A percentile compares a stretch with the other conserved stretches of the same genome.
Conservation (phyloP, 371 early-diverging fungal genomes). For the Circinella umbellata region DNA sequence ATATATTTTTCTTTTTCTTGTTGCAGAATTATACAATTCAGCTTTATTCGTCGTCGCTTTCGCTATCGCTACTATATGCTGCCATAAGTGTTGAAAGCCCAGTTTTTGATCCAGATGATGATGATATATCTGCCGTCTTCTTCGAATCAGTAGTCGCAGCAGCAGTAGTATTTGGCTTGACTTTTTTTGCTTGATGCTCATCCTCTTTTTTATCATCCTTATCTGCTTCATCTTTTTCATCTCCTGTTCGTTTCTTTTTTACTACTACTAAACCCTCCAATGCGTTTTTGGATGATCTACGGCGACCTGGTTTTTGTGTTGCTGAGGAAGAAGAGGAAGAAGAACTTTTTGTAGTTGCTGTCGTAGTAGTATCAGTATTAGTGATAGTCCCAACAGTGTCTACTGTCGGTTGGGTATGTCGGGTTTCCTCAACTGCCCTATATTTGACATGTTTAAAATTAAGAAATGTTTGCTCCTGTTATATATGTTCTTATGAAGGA, state of each 20-base stretch:
- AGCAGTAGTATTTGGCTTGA: constrained; percentile 11
- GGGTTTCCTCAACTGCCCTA: constrained; percentile 30
- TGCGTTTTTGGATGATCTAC: constrained; percentile 22
- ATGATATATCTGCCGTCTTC: constrained; percentile 2
- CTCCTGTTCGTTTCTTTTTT: constrained; percentile 31
- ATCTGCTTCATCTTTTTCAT: constrained; percentile 14
- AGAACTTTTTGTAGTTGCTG: not conserved
- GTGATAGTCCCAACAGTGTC: not conserved
- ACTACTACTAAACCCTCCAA: constrained; percentile 36
- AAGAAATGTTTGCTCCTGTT: too few species aligned
- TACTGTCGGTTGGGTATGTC: not conserved
- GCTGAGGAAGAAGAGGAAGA: not conserved
- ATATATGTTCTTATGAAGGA: not conserved
- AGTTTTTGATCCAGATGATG: not conserved
- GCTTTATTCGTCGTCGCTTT: constrained; percentile 25
- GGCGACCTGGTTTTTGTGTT: not conserved
- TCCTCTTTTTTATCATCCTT: constrained; percentile 14
- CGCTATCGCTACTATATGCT: constrained; percentile 38
- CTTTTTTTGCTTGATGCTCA: constrained; percentile 4
- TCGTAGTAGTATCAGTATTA: not conserved
- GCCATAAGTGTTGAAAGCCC: constrained; percentile 23
- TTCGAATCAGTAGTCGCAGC: constrained; percentile 12
- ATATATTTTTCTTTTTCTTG: too few species aligned
- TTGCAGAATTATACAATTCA: too few species aligned
- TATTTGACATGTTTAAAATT: too few species aligned